Evolutionary conservation across 2,329 filamentous ascomycete genomes (phyloP), one percentile per base, ranked within the genome.

Genomic region (Grosmannia penicillata): DNA sequence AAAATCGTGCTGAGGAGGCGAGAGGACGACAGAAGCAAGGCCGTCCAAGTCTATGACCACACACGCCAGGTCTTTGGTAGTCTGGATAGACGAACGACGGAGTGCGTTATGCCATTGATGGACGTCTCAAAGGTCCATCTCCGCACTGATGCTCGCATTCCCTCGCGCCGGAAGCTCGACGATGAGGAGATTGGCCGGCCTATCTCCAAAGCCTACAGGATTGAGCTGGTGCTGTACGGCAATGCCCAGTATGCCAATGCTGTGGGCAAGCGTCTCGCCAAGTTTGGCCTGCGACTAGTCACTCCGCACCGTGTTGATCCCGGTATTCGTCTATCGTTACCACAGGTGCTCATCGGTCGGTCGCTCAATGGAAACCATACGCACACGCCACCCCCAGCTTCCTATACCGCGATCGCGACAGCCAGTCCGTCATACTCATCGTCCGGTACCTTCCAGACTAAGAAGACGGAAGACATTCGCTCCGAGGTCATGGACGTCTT

Each of bases 401-500:
- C n/a, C n/a, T n/a, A n/a, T n/a, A n/a, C n/a, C n/a, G n/a, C n/a
- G n/a, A n/a, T n/a, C 44, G 44, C 35, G 17, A 24, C 32, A 6
- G 31, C 33, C 19, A 33, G 45, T 31, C 14, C 49, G 47, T 26
- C 44, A 36, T 42, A 51, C 41, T 42, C 47, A n/a, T 51, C 47
- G 43, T 39, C 48, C 8, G 39, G 51, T 26, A 50, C 56, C 6
- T 44, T 58, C 53, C 35, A 72, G 84, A 25, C 54, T 34, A 72
- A 84, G 24, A 89, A 83, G 1, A 76, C 78, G 1, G 89, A 96
- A 49, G 86, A 96, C 57, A 80, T 94, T 42, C 79, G 81, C 9
- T 78, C 75, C 45, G 86, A 94, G 41, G 81, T 94, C 18, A 72
- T 84, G 55, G 77, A 75, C 30, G 83, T 96, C 53, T 94, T 98